These are phyloP conservation scores for Oryza brachyantha DNA, from an alignment of 176 grass and related monocot genomes.

Conservation along the genomic window DNA sequence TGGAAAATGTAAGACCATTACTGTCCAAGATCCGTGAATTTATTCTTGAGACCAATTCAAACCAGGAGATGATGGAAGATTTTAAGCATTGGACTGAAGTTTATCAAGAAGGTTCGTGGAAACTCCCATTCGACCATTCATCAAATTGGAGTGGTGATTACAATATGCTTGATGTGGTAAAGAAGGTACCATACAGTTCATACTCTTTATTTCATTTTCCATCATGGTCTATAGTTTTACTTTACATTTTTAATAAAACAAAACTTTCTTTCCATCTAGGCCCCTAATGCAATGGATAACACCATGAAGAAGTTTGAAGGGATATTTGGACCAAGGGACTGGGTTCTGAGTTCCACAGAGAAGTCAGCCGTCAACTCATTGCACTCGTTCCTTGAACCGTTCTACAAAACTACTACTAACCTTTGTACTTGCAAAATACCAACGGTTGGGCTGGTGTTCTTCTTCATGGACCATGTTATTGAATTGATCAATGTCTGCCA, in stretches of 20 bases:
- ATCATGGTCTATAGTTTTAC: neutral
- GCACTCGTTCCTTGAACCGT: conserved; percentile 79
- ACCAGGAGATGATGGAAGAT: conserved; percentile 58
- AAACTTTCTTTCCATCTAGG: conserved; percentile 37
- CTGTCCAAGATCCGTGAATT: conserved; percentile 83
- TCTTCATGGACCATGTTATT: conserved; percentile 92
- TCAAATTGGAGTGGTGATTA: conserved; percentile 74
- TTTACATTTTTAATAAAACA: neutral
- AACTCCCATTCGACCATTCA: conserved; percentile 76
- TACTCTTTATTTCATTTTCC: conserved; percentile 16
- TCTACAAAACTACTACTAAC: conserved; percentile 91
- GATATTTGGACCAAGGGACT: conserved; percentile 44
- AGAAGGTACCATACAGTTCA: conserved; percentile 54
- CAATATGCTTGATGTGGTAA: conserved; percentile 76
- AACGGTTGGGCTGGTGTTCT: conserved; percentile 83
- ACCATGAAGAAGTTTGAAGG: conserved; percentile 86
- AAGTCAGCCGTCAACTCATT: conserved; percentile 60
- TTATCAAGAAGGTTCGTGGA: conserved; percentile 86
- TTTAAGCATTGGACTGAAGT: conserved; percentile 75
- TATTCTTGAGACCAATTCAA: conserved; percentile 62
- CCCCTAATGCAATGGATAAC: conserved; percentile 77
- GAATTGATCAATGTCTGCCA: conserved; percentile 66
- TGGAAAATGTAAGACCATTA: conserved; percentile 60
- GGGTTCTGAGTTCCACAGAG: conserved; percentile 53
- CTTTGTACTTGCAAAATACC: conserved; percentile 79